Evolutionary conservation across 2,329 filamentous ascomycete species (phyloP), one percentile per base, ranked within the genome.

Genomic region (Coniochaeta sp.): DNA sequence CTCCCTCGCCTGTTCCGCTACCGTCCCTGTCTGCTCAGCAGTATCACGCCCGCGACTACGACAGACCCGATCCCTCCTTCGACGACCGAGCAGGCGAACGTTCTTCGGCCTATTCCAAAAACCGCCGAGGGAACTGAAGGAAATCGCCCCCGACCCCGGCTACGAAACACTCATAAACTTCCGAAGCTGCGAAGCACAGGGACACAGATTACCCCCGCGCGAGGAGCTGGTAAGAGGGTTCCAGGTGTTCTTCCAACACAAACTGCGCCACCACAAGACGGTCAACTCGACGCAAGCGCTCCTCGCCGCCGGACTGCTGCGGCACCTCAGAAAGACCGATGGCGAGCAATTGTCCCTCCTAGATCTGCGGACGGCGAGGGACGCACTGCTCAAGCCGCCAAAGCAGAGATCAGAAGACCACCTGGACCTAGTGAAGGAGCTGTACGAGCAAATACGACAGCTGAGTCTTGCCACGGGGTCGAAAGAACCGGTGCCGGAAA

Each of bases 161-260:
- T 80, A 91, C 61, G 81, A 83, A 57, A 79, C 78, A 14, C 81
- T 96, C 71, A 78, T 87, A 60, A 79, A 87, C 53, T 79, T 89
- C 65, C 73, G 79, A 50, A 80, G 81, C 58, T 79, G 82, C 54
- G 71, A 85, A 58, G 75, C 79, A 49, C 78, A 87, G 52, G 76
- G 79, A 49, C 73, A 83, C 31, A 80, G 89, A 30, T 78, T 82
- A 9, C 90, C 89, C 14, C 67, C 79, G 0, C 71, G 75, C 3
- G 65, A 75, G n/a, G 81, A 87, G 30, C 71, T 96, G 2, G 67
- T 81, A 0, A 72, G 78, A 31, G 88, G 87, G 5, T 85, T 87
- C 65, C 74, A 71, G 51, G 69, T 74, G 9, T 84, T 91, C 57
- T 83, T 92, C 59, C 63, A 71, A 16, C 74, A 74, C 63, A 78